Evolutionary conservation across 1,284 basidiomycete species (phyloP).

Genomic region (Amylostereum chailletii): DNA sequence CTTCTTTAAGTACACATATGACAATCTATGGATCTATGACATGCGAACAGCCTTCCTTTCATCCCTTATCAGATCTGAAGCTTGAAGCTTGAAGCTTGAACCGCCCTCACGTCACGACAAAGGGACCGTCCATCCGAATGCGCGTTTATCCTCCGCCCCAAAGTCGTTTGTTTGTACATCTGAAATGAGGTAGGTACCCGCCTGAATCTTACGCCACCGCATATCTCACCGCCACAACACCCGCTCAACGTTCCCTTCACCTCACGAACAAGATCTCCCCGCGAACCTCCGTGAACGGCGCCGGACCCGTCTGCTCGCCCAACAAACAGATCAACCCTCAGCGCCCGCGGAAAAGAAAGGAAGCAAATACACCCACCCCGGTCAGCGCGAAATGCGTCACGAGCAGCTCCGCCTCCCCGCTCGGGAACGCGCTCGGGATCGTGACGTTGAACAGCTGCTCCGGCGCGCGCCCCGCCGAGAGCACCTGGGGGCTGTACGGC

Average conservation of each 20-base stretch:
- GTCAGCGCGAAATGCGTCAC: slow-evolving; percentile 36
- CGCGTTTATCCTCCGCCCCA: too few species aligned
- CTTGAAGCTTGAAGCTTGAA: too few species aligned
- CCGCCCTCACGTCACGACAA: too few species aligned
- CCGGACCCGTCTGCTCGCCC: slow-evolving; percentile 6
- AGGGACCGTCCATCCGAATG: too few species aligned
- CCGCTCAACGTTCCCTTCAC: neutral
- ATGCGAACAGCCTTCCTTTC: too few species aligned
- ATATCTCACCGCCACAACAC: too few species aligned
- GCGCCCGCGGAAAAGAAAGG: neutral
- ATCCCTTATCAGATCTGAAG: too few species aligned
- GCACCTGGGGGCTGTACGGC: slow-evolving; percentile 29
- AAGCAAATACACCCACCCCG: slow-evolving; percentile 27
- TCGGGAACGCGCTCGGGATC: slow-evolving; percentile 25
- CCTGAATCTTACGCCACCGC: too few species aligned
- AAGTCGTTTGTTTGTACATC: too few species aligned
- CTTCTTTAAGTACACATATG: too few species aligned
- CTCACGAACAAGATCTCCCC: neutral
- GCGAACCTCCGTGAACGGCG: neutral
- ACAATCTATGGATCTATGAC: too few species aligned
- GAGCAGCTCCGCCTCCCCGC: slow-evolving; percentile 27
- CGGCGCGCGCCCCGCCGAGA: slow-evolving; percentile 8
- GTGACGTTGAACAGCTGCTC: slow-evolving; percentile 40
- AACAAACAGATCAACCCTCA: neutral
- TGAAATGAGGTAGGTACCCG: too few species aligned